Evolutionary conservation across 2,329 filamentous ascomycete genomes (phyloP).

Genomic region (Mollisia scopiformis): DNA sequence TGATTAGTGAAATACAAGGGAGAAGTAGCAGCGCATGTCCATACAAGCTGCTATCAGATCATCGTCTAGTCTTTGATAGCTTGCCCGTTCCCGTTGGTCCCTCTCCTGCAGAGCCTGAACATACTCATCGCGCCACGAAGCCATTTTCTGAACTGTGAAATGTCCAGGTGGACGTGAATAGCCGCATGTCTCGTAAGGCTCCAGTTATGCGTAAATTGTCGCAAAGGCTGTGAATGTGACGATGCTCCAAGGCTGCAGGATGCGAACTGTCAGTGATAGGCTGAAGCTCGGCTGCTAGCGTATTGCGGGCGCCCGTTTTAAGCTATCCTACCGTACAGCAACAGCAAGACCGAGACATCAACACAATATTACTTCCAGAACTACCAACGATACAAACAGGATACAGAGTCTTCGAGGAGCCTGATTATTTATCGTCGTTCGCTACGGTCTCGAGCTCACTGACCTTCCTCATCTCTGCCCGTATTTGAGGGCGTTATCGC

Average conservation of each 20-base stretch:
- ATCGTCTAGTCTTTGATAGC: constrained; percentile 58
- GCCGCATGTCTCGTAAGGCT: not conserved
- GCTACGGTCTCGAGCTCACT: not conserved
- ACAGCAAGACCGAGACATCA: constrained; percentile 13
- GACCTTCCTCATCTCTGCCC: not conserved
- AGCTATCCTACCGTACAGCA: not conserved
- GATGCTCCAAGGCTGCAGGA: constrained; percentile 16
- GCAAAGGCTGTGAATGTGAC: constrained; percentile 13
- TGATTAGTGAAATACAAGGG: constrained; percentile 16
- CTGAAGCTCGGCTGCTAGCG: constrained; percentile 20
- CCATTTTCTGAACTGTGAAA: constrained; percentile 23
- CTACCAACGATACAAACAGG: not conserved
- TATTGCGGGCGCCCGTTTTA: constrained; percentile 1
- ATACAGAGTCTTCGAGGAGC: not conserved
- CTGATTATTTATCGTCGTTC: not conserved
- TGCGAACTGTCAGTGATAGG: constrained; percentile 15
- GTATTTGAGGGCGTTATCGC: constrained; percentile 25
- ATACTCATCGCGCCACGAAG: constrained; percentile 78
- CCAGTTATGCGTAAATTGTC: not conserved
- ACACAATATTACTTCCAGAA: constrained; percentile 10
- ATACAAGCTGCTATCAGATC: constrained; percentile 80
- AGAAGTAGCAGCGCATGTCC: constrained; percentile 30
- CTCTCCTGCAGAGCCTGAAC: constrained; percentile 72
- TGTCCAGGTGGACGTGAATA: not conserved
- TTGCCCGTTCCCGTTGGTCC: constrained; percentile 68